Base-by-base conservation (phyloP, 805 yeast genomes). In the Candida ovalis region DNA sequence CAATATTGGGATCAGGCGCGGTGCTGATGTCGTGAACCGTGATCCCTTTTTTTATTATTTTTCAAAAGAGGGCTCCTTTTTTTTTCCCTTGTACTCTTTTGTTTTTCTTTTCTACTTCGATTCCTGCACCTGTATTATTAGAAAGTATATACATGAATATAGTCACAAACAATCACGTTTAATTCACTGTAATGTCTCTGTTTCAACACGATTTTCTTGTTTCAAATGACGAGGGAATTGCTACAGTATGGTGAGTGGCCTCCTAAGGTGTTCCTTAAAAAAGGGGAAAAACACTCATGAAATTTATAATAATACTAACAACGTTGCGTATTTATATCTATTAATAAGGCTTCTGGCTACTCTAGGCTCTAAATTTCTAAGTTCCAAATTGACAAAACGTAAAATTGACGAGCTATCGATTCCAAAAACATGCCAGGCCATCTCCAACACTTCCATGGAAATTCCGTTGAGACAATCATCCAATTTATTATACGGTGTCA, bases 1-100 rank as follows among this genome's bases (percentile, higher is more conserved):
- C 89, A 0, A 52, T 77, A 1, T 54, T 75, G 8, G 95, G 91
- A 1, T 79, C 91, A 2, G 67, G 74, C 50, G 86, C 87, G 13
- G 80, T 78, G 28, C 24, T 64, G 10, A 15, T 62, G 5, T 50
- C 27, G 27, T 27, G 47, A 36, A 25, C 23, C 33, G 33, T 32
- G 13, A 32, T 42, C 32, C 44, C 41, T 25, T 33, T 32, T 40
- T 43, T 30, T 39, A 18, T 33, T 39, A 18, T 21, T 13, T 21
- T 18, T n/a, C 19, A 33, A n/a, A 8, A 33, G 17, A 18, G n/a
- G n/a, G n/a, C n/a, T n/a, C 19, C 23, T 37, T 19, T 23, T 23
- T 22, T 10, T 15, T 15, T 23, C 18, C 7, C 10, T 15, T 23
- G 28, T 15, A 6, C 9, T n/a, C 4, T 22, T 39, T 24, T 4